Conservation (phyloP, 306 rosid species). For the Ormosia semicastrata region DNA sequence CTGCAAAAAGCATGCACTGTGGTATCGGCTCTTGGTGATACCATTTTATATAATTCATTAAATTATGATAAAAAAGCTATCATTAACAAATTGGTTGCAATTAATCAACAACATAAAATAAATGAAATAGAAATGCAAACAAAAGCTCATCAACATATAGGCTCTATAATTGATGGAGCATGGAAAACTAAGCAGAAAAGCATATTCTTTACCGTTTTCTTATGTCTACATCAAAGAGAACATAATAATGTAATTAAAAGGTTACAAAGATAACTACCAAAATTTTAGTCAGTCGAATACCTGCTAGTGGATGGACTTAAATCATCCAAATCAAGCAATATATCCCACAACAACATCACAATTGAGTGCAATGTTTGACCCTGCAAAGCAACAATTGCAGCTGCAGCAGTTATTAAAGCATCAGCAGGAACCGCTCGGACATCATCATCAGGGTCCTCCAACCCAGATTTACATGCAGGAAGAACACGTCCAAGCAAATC, state of each 20-base stretch:
- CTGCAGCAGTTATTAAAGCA: constrained; percentile 87
- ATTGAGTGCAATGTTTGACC: constrained; percentile 77
- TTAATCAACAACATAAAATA: constrained; percentile 3
- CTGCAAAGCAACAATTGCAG: constrained; percentile 75
- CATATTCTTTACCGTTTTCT: not conserved
- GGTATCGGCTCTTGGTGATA: no score
- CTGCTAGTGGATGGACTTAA: constrained; percentile 99
- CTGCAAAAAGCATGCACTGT: no score
- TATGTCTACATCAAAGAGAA: not conserved
- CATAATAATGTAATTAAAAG: not conserved
- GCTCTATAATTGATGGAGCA: not conserved
- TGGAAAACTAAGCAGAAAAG: not conserved
- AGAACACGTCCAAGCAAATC: constrained; percentile 83
- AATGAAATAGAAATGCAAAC: not conserved
- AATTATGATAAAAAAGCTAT: not conserved
- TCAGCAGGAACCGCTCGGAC: constrained; percentile 99
- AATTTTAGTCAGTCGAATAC: constrained; percentile 35
- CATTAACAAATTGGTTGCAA: not conserved
- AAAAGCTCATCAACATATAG: not conserved
- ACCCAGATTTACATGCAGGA: constrained; percentile 93
- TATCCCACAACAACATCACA: constrained; percentile 95
- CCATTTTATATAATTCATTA: not conserved
- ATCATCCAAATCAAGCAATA: constrained; percentile 96
- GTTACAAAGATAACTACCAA: not conserved
- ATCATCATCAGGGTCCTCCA: constrained; percentile 98